Evolutionary conservation across 192 early-diverging fungal genomes (phyloP).

Genomic region (Mortierella antarctica): DNA sequence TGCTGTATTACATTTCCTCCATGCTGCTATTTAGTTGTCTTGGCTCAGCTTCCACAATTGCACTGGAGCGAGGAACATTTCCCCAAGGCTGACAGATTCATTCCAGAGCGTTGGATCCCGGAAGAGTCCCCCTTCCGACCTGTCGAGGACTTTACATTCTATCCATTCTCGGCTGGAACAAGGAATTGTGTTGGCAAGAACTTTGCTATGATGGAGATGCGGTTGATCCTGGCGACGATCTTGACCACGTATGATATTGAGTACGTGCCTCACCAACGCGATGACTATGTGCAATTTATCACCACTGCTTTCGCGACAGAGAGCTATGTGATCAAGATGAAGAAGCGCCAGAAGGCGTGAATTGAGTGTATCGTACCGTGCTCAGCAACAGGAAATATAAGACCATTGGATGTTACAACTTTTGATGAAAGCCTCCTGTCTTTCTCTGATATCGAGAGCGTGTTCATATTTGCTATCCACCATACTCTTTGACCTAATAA

Average conservation of each 20-base stretch:
- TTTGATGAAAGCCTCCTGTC: too few species aligned
- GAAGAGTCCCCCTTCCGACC: slow-evolving; percentile 30
- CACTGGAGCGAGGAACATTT: slow-evolving; percentile 33
- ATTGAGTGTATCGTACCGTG: not conserved
- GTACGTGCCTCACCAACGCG: slow-evolving; percentile 45
- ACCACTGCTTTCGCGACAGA: slow-evolving; percentile 51
- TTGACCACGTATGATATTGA: slow-evolving; percentile 57
- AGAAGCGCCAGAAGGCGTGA: slow-evolving; percentile 10
- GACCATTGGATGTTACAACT: not conserved
- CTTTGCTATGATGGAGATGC: slow-evolving; percentile 64
- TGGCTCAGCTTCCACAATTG: slow-evolving; percentile 20
- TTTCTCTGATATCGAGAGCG: too few species aligned
- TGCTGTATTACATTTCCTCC: not conserved
- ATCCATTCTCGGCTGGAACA: slow-evolving; percentile 61
- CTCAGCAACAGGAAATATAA: not conserved
- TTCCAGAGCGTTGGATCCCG: slow-evolving; percentile 42
- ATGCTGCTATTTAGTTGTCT: slow-evolving; percentile 13
- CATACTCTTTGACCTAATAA: too few species aligned
- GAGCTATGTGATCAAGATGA: slow-evolving; percentile 53
- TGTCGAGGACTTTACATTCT: slow-evolving; percentile 52
- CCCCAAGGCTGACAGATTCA: slow-evolving; percentile 14
- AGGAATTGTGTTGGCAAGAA: slow-evolving; percentile 64
- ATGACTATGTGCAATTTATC: slow-evolving; percentile 56
- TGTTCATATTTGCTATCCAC: too few species aligned
- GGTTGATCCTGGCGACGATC: slow-evolving; percentile 56